Evolutionary conservation across 805 yeast genomes (phyloP).

Genomic region (Cyberlindnera subsufficiens): DNA sequence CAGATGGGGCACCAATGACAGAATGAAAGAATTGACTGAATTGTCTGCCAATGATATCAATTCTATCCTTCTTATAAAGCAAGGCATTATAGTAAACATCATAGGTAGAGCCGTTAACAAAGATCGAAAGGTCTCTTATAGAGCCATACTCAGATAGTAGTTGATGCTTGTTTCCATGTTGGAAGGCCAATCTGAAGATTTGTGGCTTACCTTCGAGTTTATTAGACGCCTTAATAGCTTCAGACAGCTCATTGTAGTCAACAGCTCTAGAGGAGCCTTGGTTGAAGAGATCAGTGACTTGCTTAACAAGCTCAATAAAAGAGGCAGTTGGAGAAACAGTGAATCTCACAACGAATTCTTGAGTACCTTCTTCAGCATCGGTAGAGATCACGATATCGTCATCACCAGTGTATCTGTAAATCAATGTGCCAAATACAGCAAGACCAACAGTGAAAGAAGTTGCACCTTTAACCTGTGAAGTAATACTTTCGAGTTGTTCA

Average conservation of each 20-base stretch:
- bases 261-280: slow-evolving; percentile 27
- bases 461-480: slow-evolving; percentile 20
- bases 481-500: slow-evolving; percentile 17
- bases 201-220: slow-evolving; percentile 55
- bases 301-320: slow-evolving; percentile 46
- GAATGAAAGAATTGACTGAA: slow-evolving; percentile 45
- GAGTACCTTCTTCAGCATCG: slow-evolving; percentile 33
- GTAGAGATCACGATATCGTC: slow-evolving; percentile 90
- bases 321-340: slow-evolving; percentile 47
- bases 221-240: slow-evolving; percentile 41
- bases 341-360: slow-evolving; percentile 59
- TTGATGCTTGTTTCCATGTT: slow-evolving; percentile 31
- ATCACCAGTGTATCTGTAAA: slow-evolving; percentile 84
- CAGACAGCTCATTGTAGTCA: slow-evolving; percentile 52
- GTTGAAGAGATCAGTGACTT: slow-evolving; percentile 37
- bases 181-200: slow-evolving; percentile 52
- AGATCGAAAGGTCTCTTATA: slow-evolving; percentile 60
- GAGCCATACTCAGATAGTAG: slow-evolving; percentile 37
- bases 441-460: slow-evolving; percentile 46
- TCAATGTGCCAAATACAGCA: slow-evolving; percentile 62
- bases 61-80: slow-evolving; percentile 65
- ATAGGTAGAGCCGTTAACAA: slow-evolving; percentile 31
- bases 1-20: slow-evolving; percentile 30
- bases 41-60: slow-evolving; percentile 68
- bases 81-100: slow-evolving; percentile 67